Conservation (phyloP, 495 filamentous ascomycete species). For the Aspergillus kassunensis region DNA sequence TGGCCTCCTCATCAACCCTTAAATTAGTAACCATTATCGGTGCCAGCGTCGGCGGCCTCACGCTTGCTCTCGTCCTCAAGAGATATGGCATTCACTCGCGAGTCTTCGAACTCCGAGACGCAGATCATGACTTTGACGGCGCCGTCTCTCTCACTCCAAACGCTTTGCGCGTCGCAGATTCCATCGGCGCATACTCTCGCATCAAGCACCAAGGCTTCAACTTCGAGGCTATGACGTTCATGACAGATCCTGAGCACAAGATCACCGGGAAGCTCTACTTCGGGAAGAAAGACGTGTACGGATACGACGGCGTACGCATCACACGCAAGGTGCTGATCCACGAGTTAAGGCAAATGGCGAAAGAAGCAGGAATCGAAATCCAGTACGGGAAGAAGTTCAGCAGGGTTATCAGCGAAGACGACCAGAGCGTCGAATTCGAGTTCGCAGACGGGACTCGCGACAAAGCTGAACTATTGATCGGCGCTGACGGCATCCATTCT, state of each 20-base stretch:
- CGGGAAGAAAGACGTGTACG: slow-evolving; percentile 37
- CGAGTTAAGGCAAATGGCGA: slow-evolving; percentile 27
- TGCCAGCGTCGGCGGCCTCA: slow-evolving; percentile 46
- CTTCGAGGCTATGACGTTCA: slow-evolving; percentile 41
- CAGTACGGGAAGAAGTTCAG: slow-evolving; percentile 41
- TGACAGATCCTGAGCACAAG: slow-evolving; percentile 28
- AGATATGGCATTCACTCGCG: slow-evolving; percentile 34
- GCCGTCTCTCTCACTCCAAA: slow-evolving; percentile 53
- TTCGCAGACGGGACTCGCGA: slow-evolving; percentile 36
- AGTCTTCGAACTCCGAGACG: slow-evolving; percentile 42
- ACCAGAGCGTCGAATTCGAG: slow-evolving; percentile 33
- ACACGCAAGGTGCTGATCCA: slow-evolving; percentile 44
- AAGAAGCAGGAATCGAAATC: slow-evolving; percentile 34
- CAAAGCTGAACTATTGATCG: slow-evolving; percentile 35
- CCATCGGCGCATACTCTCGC: slow-evolving; percentile 39
- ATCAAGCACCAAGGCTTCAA: slow-evolving; percentile 28
- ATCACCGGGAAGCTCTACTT: slow-evolving; percentile 43
- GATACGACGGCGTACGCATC: slow-evolving; percentile 44
- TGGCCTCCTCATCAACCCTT: too few relatives aligned
- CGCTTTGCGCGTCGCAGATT: slow-evolving; percentile 45
- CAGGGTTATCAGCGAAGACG: slow-evolving; percentile 30
- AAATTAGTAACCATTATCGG: slow-evolving; percentile 50
- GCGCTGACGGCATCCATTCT: slow-evolving; percentile 50
- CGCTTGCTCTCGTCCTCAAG: slow-evolving; percentile 42
- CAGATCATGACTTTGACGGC: slow-evolving; percentile 37